Evolutionary conservation across 441 rosid species (phyloP), one percentile per base, ranked within the genome.

Genomic region (Bruguiera hainesii): DNA sequence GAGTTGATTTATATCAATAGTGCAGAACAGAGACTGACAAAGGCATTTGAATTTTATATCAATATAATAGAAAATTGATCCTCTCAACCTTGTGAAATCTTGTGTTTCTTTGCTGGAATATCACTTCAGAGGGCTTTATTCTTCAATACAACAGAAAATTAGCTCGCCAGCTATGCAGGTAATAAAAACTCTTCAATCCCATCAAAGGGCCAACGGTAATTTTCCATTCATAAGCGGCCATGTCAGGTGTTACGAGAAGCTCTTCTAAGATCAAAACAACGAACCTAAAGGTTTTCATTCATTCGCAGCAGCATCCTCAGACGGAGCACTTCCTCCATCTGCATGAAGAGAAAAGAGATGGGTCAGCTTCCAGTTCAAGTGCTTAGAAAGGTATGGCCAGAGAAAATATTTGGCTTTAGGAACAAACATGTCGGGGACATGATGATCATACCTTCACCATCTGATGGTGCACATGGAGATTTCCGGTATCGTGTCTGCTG

Each of bases 401-500:
- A 21, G 29, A 53, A 23, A 25, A 18, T 4, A 18, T 48, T 56
- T 33, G 28, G 8, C 19, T 0, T 4, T 5, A 20, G n/a, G 1
- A 63, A 48, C 7, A 28, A 21, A 53, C 13, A 21, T 56, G 63
- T 62, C 42, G 9, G 25, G 46, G 16, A 20, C 28, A 62, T 4
- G 60, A 13, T 8, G 57, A 21, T 21, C 70, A 29, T 81, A 84
- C 94, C 97, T 85, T 83, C 94, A 15, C 89, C 93, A 23, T 78
- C 86, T 0, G 96, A 52, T 67, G 98, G 96, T 64, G 93, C 91
- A 69, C 74, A 88, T 50, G 89, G 96, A 63, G 96, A 94, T 78
- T 89, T 94, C 65, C 97, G 83, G 78, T 89, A 94, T 68, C 97
- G 87, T 53, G 99, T 91, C 82, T 89, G 98, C 75, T 94, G 98